Base-by-base conservation (phyloP, 257 asterid genomes). In the Apocynum venetum region DNA sequence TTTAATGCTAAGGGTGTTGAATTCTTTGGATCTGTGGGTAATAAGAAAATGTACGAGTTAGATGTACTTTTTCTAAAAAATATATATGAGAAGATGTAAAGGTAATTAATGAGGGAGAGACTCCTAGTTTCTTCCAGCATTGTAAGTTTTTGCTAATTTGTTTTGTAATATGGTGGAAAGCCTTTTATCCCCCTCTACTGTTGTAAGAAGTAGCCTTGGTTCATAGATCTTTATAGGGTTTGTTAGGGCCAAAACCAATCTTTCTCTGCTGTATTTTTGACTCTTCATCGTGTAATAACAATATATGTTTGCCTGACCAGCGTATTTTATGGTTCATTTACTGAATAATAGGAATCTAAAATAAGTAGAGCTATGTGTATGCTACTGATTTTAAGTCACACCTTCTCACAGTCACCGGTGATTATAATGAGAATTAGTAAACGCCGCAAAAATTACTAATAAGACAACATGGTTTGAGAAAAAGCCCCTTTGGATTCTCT, bases 101-200 rank as follows among this genome's bases (percentile, higher is more conserved):
- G 91, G 77, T 83, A 73, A 87, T 80, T 77, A 81, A 84, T 77
- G 79, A 82, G 74, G 36, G 61, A 38, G 72, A 49, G 66, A 31
- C 69, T 75, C 56, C 64, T 79, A 72, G 84, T 80, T 84, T 86
- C 87, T 72, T 76, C 86, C 86, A 44, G 53, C 63, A 53, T 5
- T 73, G 74, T 83, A 79, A 89, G 87, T 88, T 91, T 51, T 88
- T 88, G 91, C 80, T 85, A 80, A 77, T 82, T 78, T 83, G 82
- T 82, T 82, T 74, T 86, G 78, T 86, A 71, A 69, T 78, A 83
- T 82, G 86, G 86, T 80, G 91, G 89, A 82, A 85, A 86, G 84
- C 79, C 78, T 36, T 79, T 81, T 81, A 75, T 81, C 79, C 89
- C 85, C 79, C 83, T 72, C 59, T 68, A 43, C 46, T 57, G 46